Evolutionary conservation across 257 asterid species (phyloP), one percentile per base, ranked within the genome.

Genomic region (Verbascum thapsus): DNA sequence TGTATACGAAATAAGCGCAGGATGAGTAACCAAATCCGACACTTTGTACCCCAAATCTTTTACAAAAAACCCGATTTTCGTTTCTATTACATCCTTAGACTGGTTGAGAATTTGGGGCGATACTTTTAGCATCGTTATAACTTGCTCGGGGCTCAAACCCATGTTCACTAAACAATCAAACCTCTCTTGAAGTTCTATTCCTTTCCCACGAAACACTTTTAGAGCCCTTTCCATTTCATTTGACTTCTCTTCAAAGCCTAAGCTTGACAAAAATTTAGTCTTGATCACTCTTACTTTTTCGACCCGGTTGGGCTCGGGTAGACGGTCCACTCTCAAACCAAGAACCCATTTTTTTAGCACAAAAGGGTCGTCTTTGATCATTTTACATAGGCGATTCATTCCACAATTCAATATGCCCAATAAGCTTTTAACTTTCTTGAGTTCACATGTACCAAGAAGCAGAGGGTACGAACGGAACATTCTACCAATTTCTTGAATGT

Each of bases 71-170:
- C 53, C 67, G 20, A 85, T 64, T 77, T 88, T 88, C 12, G 66
- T 62, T 18, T 67, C 69, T 32, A 85, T 69, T 0, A 68, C 72
- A 19, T 79, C 88, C 73, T 76, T 85, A 30, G 87, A 70, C 67
- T 79, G 86, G 74, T 85, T 85, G 55, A 88, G 80, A 32, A 88
- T 69, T 23, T 76, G 85, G 10, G 96, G 96, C 44, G 80, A 57
- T 15, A 48, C 45, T 74, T 72, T 83, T 40, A 88, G 58, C 85
- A 81, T 80, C 15, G 63, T 66, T 10, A 60, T 22, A 11, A 69
- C 88, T 15, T 77, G 77, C 66, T 81, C 76, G 2, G 53, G 69
- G 32, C 73, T 72, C 76, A 87, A 70, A 57, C 94, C 95, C 9
- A 69, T 71, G 26, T 70, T 54, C 7, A 85, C 83, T 32, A 88